These are phyloP conservation scores for Colletotrichum viniferum DNA, from an alignment of 2,329 filamentous ascomycete species.

Conservation along the genomic window DNA sequence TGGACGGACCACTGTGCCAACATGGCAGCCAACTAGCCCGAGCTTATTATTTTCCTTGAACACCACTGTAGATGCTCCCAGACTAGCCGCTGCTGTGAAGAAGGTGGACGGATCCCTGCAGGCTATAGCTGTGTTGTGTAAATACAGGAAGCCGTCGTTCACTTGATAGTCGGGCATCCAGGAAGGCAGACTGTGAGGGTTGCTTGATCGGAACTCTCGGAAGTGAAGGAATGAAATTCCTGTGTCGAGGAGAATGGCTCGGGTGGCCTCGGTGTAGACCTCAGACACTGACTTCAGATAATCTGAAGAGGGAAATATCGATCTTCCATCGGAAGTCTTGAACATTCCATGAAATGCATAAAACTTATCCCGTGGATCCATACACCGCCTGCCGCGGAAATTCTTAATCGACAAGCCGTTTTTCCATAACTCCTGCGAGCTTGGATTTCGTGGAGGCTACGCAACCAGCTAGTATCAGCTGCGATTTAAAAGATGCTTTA, in stretches of 20 bases:
- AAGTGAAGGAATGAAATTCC: neutral
- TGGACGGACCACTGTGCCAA: neutral
- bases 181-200: neutral
- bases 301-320: accelerated
- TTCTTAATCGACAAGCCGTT: neutral
- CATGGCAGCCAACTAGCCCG: neutral
- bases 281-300: neutral
- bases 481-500: accelerated
- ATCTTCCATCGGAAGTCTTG: neutral
- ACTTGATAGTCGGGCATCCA: neutral
- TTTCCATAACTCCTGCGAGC: accelerated
- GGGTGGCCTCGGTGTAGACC: neutral
- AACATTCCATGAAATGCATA: neutral
- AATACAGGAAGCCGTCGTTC: accelerated
- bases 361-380: neutral
- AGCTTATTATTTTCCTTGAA: accelerated
- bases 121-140: accelerated
- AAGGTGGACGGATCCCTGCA: accelerated
- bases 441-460: neutral
- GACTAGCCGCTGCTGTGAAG: accelerated
- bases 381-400: accelerated
- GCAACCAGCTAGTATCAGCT: accelerated
- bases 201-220: neutral
- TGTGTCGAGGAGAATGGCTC: accelerated
- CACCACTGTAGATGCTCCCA: accelerated